Conservation (phyloP, 352 stramenopile genomes). For the Pythium aphanidermatum region DNA sequence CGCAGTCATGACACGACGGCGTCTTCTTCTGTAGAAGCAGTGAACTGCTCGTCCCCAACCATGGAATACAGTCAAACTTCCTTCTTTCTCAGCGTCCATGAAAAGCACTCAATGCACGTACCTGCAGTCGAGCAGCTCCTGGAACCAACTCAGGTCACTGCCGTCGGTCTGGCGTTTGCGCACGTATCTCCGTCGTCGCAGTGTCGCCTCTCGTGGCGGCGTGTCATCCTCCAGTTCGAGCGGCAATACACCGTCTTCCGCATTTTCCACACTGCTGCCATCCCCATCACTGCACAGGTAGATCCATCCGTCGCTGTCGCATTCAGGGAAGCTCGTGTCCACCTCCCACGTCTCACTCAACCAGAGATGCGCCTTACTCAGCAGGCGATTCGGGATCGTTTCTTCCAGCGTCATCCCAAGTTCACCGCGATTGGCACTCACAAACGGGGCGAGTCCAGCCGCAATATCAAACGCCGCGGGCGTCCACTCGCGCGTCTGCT, state of each 20-base stretch:
- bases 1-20: conserved; percentile 70
- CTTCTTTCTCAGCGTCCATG: conserved; percentile 1
- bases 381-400: conserved; percentile 50
- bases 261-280: too few relatives aligned
- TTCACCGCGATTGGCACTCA: conserved; percentile 59
- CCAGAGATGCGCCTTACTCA: conserved; percentile 74
- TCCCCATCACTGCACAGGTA: too few relatives aligned
- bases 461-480: conserved; percentile 36
- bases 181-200: conserved; percentile 46
- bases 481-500: conserved; percentile 26
- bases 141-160: conserved; percentile 75
- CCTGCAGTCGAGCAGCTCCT: conserved; percentile 79
- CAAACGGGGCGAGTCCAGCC: conserved; percentile 37
- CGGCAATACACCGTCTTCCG: conserved; percentile 3
- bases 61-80: conserved; percentile 1
- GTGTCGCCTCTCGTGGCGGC: conserved; percentile 21
- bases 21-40: conserved; percentile 64
- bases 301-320: conserved; percentile 67
- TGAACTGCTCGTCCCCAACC: conserved; percentile 24
- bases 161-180: conserved; percentile 66
- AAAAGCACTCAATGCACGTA: conserved; percentile 11
- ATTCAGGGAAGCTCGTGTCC: conserved; percentile 39
- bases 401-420: conserved; percentile 48
- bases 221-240: conserved; percentile 1
- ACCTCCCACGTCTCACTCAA: conserved; percentile 55